Base-by-base conservation (phyloP, 768 basidiomycete genomes). In the Kwoniella shandongensis region DNA sequence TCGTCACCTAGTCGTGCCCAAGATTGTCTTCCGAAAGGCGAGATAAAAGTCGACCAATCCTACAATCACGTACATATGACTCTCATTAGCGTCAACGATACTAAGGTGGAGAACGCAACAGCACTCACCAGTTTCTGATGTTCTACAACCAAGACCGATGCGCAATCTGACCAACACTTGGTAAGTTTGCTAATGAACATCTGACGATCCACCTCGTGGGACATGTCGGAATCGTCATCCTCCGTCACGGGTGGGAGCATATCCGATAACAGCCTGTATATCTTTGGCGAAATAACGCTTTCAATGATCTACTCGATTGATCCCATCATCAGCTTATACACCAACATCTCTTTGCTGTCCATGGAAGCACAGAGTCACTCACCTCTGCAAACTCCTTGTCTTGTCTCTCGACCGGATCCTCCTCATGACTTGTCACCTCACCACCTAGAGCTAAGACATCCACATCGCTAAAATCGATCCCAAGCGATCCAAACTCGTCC, bases 161-260 rank as follows among this genome's bases (percentile, higher is more conserved):
- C 84, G 63, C 86, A 89, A 4, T 85, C 83, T 6, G 87, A 79
- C 88, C 88, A 91, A 63, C 85, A 86, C 52, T 84, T 82, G 29
- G 88, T 79, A 80, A 88, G 83, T 25, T 74, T 69, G 63, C 84
- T 83, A 25, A 84, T 80, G 47, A 82, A 81, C 26, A 58, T 58
- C 32, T 71, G 68, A 44, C 57, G 35, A 17, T 72, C 68, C 11
- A 44, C 51, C 15, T 46, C 72, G 63, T 53, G 62, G 54, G 46
- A 72, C 10, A 46, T 55, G 51, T 51, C 50, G 7, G 40, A 48
- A 41, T 27, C 67, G 62, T 49, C 45, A 35, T 62, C 61, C 0
- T 56, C 57, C 2, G 18, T 44, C 12, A 49, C 44, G 18, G 69
- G 69, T 23, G 79, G 79, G 45, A 69, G 84, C 75, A 76, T 80